phyloP scores from a whole-genome alignment of 2,329 filamentous ascomycete genomes.

The Fusarium sp. region DNA sequence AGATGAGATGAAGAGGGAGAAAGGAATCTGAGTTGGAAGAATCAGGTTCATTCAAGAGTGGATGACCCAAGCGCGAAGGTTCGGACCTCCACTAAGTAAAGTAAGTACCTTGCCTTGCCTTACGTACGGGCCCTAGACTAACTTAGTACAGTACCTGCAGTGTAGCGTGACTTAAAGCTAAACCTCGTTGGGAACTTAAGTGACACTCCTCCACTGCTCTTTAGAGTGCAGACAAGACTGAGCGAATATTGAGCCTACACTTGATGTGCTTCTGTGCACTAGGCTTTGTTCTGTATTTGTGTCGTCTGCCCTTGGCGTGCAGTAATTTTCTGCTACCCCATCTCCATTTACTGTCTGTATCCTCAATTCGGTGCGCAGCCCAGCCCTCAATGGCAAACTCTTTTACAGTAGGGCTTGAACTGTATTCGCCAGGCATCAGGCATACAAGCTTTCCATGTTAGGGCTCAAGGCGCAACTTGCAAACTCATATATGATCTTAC shows the following conservation, averaged over 20 bases:
- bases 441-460: background rate
- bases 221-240: constrained; percentile 2
- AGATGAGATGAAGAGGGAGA: constrained; percentile 31
- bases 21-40: constrained; percentile 36
- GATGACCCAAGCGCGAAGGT: constrained; percentile 33
- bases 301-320: constrained; percentile 4
- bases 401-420: background rate
- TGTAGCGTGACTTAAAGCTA: constrained; percentile 38
- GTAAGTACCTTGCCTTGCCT: background rate
- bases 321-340: background rate
- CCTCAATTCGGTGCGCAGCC: background rate
- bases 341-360: background rate
- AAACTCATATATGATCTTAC: background rate
- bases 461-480: background rate
- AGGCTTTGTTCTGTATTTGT: constrained; percentile 7
- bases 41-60: constrained; percentile 17
- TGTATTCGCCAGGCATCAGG: background rate
- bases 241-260: constrained; percentile 15
- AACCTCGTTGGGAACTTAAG: constrained; percentile 18
- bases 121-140: constrained; percentile 9
- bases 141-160: constrained; percentile 28
- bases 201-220: constrained; percentile 27
- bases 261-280: background rate
- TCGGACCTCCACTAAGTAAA: background rate
- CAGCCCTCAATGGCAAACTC: background rate